These are phyloP conservation scores for Ustilago crameri DNA, from an alignment of 1,284 basidiomycete genomes.

Conservation along the genomic window DNA sequence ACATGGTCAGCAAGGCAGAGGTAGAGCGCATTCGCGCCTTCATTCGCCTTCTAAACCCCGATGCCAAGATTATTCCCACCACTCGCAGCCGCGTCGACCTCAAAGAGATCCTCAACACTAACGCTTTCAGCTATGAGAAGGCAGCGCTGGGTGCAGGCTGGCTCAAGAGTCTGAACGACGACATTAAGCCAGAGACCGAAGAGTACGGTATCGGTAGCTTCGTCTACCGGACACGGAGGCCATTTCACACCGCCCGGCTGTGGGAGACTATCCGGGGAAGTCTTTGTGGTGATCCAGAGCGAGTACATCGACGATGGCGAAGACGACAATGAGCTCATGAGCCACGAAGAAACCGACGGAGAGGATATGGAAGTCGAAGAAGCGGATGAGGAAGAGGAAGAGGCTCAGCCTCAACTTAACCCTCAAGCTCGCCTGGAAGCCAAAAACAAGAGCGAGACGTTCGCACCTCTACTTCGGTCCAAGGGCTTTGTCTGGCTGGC, in stretches of 20 bases:
- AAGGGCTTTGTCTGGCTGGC: constrained; percentile 71
- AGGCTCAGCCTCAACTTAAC: constrained; percentile 69
- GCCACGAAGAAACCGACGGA: constrained; percentile 8
- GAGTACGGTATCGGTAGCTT: constrained; percentile 64
- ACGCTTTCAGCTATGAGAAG: constrained; percentile 69
- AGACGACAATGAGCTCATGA: constrained; percentile 29
- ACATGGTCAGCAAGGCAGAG: constrained; percentile 65
- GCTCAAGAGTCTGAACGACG: constrained; percentile 70
- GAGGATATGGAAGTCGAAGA: constrained; percentile 42
- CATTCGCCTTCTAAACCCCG: constrained; percentile 70
- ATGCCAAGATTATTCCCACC: constrained; percentile 68
- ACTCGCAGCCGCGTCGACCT: constrained; percentile 68
- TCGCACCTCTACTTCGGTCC: constrained; percentile 69
- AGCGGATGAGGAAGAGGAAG: constrained; percentile 50
- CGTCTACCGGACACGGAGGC: constrained; percentile 63
- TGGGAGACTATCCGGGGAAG: constrained; percentile 70
- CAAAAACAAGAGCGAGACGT: constrained; percentile 68
- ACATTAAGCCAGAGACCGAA: constrained; percentile 70
- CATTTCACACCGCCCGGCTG: constrained; percentile 70
- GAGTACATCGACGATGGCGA: constrained; percentile 67
- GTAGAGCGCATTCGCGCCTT: constrained; percentile 67
- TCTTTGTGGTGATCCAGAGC: constrained; percentile 69
- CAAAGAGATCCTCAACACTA: constrained; percentile 67
- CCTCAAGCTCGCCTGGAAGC: constrained; percentile 68
- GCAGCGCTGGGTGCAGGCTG: constrained; percentile 70